Evolutionary conservation across 1,139 yeast species (phyloP).

Genomic region (Arxiozyma heterogenica): DNA sequence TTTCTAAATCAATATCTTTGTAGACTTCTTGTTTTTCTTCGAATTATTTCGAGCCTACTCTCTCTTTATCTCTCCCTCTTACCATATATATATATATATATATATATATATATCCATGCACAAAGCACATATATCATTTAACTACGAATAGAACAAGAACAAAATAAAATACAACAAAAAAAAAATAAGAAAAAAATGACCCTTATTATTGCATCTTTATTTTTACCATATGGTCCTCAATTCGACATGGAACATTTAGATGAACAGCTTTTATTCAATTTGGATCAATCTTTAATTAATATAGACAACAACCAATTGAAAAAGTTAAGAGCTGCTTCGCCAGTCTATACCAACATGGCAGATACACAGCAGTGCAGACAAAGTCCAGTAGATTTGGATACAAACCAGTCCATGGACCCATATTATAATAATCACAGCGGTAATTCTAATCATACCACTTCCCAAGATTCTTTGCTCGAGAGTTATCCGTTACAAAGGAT

Average conservation of each 20-base stretch:
- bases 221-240: constrained; percentile 30
- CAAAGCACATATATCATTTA: background rate
- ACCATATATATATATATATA: too few species aligned
- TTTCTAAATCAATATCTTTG: too few species aligned
- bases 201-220: constrained; percentile 29
- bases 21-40: background rate
- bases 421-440: background rate
- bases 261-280: constrained; percentile 9
- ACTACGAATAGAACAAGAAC: too few species aligned
- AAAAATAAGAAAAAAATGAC: constrained; percentile 17
- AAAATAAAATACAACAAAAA: background rate
- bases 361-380: background rate
- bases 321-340: constrained; percentile 14
- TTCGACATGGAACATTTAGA: constrained; percentile 24
- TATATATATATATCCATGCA: too few species aligned
- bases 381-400: background rate
- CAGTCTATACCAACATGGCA: constrained; percentile 8
- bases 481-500: constrained; percentile 5
- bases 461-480: constrained; percentile 10
- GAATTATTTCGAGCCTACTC: background rate
- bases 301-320: constrained; percentile 3
- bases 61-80: too few species aligned
- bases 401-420: background rate
- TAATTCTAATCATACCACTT: background rate
- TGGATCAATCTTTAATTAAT: constrained; percentile 4